Base-by-base conservation (phyloP, 768 basidiomycete genomes). In the Ramaria sp. region DNA sequence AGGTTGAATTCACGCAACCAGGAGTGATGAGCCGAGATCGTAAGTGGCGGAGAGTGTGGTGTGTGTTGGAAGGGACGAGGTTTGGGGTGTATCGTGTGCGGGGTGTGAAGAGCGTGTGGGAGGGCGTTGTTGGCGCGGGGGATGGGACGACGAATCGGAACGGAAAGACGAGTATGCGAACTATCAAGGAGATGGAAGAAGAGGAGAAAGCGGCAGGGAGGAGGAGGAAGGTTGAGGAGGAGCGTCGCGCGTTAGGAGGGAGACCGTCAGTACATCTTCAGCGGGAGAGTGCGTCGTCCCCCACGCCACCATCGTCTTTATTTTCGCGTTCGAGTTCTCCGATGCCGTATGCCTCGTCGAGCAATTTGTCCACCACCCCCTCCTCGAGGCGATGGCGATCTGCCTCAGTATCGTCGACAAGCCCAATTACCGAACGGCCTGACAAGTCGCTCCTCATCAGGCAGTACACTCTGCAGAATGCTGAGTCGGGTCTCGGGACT, bases 401-500 rank as follows among this genome's bases (percentile, higher is more conserved):
- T 67, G 8, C 36, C 57, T 38, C 59, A 55, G 22, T 9, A 9
- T 34, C 32, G 7, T 25, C 57, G 1, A 61, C 58, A 5, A 43
- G 42, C 5, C 18, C 45, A 37, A 58, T 51, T 42, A 62, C 16
- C 55, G 53, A 5, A 61, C 59, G n/a, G 63, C 64, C 65, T 49
- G 15, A 63, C 60, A 18, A 58, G 60, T 27, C 64, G 36, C 41
- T 63, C 66, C 64, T 93, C 48, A 65, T 94, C 50, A 77, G 75
- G 48, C 69, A 74, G 50, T 97, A 96, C 64, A 82, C 88, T 20
- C 71, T 97, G 67, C 91, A 95, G 66, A 69, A 86, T 60, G 91
- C 92, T 6, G 94, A 97, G 73, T 91, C 89, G 57, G 96, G 96
- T 20, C 67, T 99, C 36, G 96, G 91, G 30, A 92, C 88, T 56